Conservation (phyloP, 306 rosid genomes). For the Alnus rubra region DNA sequence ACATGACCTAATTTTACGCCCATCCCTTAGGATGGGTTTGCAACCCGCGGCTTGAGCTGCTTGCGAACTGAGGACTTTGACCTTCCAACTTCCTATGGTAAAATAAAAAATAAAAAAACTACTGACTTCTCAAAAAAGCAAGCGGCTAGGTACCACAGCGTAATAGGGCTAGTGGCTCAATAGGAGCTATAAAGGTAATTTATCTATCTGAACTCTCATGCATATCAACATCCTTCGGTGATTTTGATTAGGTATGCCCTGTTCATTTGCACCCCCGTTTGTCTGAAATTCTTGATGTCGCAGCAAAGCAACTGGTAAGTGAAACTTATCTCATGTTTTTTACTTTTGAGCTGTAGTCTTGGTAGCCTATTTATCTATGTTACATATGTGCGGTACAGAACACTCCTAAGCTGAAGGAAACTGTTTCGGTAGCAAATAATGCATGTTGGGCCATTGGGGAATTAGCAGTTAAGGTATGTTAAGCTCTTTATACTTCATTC, state of each 20-base stretch:
- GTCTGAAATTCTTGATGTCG: slow-evolving; percentile 82
- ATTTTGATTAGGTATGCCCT: slow-evolving; percentile 74
- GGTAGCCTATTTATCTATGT: slow-evolving; percentile 27
- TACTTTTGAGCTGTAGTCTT: slow-evolving; percentile 10
- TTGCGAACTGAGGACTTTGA: slow-evolving; percentile 9
- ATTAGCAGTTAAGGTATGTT: slow-evolving; percentile 84
- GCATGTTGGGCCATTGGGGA: slow-evolving; percentile 99
- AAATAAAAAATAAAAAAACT: neutral
- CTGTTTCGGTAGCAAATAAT: slow-evolving; percentile 94
- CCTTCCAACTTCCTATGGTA: neutral
- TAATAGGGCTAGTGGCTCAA: slow-evolving; percentile 6
- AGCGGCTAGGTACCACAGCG: slow-evolving; percentile 14
- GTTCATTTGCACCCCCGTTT: slow-evolving; percentile 81
- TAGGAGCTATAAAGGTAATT: neutral
- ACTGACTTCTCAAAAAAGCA: neutral
- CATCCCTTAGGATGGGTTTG: neutral
- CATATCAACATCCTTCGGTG: slow-evolving; percentile 19
- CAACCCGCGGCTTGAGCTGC: neutral
- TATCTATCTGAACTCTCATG: slow-evolving; percentile 9
- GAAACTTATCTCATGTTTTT: slow-evolving; percentile 15
- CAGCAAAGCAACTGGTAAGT: slow-evolving; percentile 92
- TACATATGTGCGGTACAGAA: slow-evolving; percentile 47
- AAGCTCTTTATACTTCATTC: slow-evolving; percentile 1
- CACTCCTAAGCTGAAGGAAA: slow-evolving; percentile 75
- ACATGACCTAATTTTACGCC: slow-evolving; percentile 9